Base-by-base conservation (phyloP, 139 green algal species). In the Asterochloris erici region DNA sequence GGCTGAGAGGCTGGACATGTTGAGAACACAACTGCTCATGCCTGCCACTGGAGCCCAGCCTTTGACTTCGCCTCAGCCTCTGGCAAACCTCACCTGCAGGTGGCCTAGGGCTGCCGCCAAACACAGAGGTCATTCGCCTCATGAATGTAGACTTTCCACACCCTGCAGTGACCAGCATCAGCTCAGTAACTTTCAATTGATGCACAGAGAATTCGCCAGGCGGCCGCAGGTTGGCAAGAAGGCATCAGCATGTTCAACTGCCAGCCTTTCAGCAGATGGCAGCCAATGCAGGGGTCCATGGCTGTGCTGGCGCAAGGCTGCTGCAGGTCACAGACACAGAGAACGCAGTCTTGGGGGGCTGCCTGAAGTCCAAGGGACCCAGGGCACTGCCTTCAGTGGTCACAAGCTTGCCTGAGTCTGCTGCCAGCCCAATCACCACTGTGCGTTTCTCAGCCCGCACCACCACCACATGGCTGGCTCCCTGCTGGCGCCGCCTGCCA, bases 71-170 rank as follows among this genome's bases (percentile, higher is more conserved):
- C 21, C 66, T 71, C 66, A 71, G 66, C 6, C 38, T 54, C 38
- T 54, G 17, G 66, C 23, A 6, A 63, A 68, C 14, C 88, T 77
- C 84, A 93, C 95, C 97, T 78, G 88, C 88, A 21, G 97, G 97
- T 73, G 97, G 94, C 86, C 96, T 93, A 74, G 97, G 91, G 28
- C 85, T 84, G 63, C 97, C 97, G 47, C 97, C 97, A 86, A 99
- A 99, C 63, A 99, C 91, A 83, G 81, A 85, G n/a, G 97, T 99
- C 92, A 99, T 94, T 84, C 97, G 94, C 78, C 97, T 90, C 97
- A 99, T 99, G 95, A 99, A 99, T 61, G 97, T 99, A 78, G 96
- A 99, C 93, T 99, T 99, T 88, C 97, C 97, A 91, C 97, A 99
- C 26, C 97, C 94, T 95, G 86, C 60, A 81, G n/a, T 23, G 63